Evolutionary conservation across 2,329 filamentous ascomycete genomes (phyloP), one percentile per base, ranked within the genome.

Genomic region (Pleoardoris graminearum): DNA sequence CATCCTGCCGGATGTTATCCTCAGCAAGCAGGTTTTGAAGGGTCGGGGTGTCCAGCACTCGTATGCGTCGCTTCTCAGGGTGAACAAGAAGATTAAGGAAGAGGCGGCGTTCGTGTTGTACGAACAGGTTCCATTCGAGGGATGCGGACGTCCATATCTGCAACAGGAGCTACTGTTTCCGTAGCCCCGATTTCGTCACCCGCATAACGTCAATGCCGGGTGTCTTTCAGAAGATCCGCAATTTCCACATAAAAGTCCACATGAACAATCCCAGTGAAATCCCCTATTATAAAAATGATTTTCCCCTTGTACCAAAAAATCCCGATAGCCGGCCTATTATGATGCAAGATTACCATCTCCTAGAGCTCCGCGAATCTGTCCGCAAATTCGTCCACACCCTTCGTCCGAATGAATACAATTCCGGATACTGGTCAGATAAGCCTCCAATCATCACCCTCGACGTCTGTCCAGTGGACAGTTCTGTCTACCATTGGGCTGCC

Each of bases 41-140:
- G 33, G 12, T 16, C 14, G 14, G 4, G n/a, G 17, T n/a, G 7
- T 7, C n/a, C 7, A 50, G 14, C 29, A 23, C 12, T 17, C 27
- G 14, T 39, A 14, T n/a, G 17, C 29, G 3, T 49, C 48, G 3
- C 32, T 65, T 7, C 23, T 65, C 22, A 35, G 27, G 6, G 50
- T 58, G 19, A 62, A 57, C 10, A 56, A 47, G 3, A 52, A 61
- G 19, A 52, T 63, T 7, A 38, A 53, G 27, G 14, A 43, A 23
- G 62, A 62, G 33, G 55, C 58, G 3, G 46, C 48, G 3, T 30
- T 36, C 3, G 30, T 65, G 7, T 19, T 61, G 2, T 65, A 63
- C 37, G 45, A 33, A 10, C 44, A 61, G 6, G 14, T 46, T 1
- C 21, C 38, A 21, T 63, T 61, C 21, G 5, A 57, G 12, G 55